Base-by-base conservation (phyloP, 2,329 filamentous ascomycete genomes). In the Penicillium crustosum region DNA sequence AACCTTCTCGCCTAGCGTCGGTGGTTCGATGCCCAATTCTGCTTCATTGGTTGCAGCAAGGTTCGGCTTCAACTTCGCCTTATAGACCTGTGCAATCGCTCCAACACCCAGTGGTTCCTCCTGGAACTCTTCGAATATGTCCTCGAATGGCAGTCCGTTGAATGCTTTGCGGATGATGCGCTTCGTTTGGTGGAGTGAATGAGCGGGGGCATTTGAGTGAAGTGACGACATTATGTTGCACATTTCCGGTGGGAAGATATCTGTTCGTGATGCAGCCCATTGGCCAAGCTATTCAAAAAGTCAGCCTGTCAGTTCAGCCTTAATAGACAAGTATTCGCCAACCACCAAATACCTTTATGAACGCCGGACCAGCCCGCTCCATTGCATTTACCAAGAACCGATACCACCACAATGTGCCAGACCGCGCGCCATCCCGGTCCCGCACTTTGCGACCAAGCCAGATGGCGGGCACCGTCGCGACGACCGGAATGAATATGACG, bases 61-160 rank as follows among this genome's bases (percentile, higher is more conserved):
- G 65, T 90, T 87, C 0, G 89, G 84, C 70, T 92, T 95, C 45
- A 99, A 78, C 73, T 92, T 97, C 0, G 94, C 94, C 72, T 91
- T 95, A 82, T 99, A 99, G 3, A 97, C 94, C 73, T 99, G 94
- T 0, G 94, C 94, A 67, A 99, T 97, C 31, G 94, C 94, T 12
- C 94, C 94, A 0, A 97, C 93, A 1, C 94, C 94, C 0, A 99
- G 79, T 0, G 94, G 94, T 64, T 82, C 86, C 75, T 95, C 90
- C 29, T 97, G 83, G 65, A 99, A 99, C 72, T 97, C 94, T 31
- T 96, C 91, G 67, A 99, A 99, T 59, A 99, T 97, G 6, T 96
- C 90, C 13, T 93, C 87, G 63, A 99, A 97, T 0, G 76, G 68
- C 55, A 89, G 83, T 1, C 89, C 91, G 57, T 87, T 86, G 70